These are phyloP conservation scores for Fraxinus sp. DNA, from an alignment of 305 asterid genomes.

Conservation along the genomic window DNA sequence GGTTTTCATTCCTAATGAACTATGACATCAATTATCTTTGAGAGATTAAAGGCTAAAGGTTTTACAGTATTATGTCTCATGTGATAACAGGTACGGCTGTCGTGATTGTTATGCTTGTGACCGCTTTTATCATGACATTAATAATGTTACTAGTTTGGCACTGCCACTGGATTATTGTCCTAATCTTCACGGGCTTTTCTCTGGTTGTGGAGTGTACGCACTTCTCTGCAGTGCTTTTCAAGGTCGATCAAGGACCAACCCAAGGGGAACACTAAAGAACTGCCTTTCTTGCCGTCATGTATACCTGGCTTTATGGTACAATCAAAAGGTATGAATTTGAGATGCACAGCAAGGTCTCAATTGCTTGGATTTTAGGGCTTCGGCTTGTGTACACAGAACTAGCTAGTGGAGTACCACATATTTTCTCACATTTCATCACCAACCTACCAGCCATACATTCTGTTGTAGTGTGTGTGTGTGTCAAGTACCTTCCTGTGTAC, in stretches of 20 bases:
- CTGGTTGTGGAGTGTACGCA: conserved; percentile 74
- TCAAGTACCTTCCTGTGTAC: conserved; percentile 88
- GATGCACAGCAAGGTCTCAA: conserved; percentile 91
- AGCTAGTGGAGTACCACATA: conserved; percentile 88
- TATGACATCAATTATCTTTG: neutral
- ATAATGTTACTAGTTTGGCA: conserved; percentile 92
- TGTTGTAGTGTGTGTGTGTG: conserved; percentile 80
- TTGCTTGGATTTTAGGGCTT: conserved; percentile 93
- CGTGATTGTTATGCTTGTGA: conserved; percentile 86
- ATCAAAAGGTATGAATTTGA: conserved; percentile 86
- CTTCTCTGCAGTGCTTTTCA: conserved; percentile 79
- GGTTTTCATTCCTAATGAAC: neutral
- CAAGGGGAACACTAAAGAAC: too few relatives aligned
- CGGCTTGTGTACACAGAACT: conserved; percentile 96
- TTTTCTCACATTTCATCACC: conserved; percentile 92
- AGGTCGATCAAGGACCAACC: conserved; percentile 90
- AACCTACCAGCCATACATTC: conserved; percentile 84
- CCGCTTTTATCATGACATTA: conserved; percentile 84
- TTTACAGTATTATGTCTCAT: neutral
- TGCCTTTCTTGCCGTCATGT: conserved; percentile 77
- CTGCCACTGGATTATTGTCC: conserved; percentile 82
- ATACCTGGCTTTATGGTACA: conserved; percentile 83
- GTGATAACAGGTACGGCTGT: conserved; percentile 76
- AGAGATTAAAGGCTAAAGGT: neutral
- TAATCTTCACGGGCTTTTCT: conserved; percentile 69